Evolutionary conservation across 805 yeast genomes (phyloP).

Genomic region (Wickerhamiella hasegawae): DNA sequence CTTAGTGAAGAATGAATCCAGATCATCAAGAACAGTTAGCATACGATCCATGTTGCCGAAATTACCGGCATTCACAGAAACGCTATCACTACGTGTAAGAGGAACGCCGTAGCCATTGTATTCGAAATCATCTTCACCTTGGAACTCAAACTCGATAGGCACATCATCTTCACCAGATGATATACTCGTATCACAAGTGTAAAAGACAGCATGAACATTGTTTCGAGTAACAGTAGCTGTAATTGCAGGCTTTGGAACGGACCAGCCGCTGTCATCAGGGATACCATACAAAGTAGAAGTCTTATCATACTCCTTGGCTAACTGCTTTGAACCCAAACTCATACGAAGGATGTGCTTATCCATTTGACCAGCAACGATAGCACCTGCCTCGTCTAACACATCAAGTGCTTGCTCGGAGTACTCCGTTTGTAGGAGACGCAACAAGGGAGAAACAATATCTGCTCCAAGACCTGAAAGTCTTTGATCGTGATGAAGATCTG

Average conservation of each 20-base stretch:
- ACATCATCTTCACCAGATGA: conserved; percentile 17
- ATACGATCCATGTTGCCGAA: conserved; percentile 15
- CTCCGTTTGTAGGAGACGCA: conserved; percentile 66
- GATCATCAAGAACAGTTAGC: conserved; percentile 16
- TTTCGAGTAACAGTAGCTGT: conserved; percentile 79
- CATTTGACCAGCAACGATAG: conserved; percentile 77
- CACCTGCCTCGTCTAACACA: conserved; percentile 71
- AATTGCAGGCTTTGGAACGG: conserved; percentile 87
- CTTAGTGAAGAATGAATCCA: conserved; percentile 15
- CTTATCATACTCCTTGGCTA: conserved; percentile 66
- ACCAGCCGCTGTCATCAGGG: conserved; percentile 94
- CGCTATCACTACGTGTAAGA: conserved; percentile 4
- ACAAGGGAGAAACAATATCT: conserved; percentile 77
- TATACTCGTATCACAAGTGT: conserved; percentile 47
- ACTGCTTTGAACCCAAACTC: conserved; percentile 69
- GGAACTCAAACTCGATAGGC: conserved; percentile 18
- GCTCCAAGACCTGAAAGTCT: conserved; percentile 79
- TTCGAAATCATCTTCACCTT: conserved; percentile 23
- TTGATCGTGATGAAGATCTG: conserved; percentile 61
- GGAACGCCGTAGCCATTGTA: background rate
- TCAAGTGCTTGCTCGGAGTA: conserved; percentile 79
- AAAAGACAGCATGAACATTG: conserved; percentile 89
- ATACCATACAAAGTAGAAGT: conserved; percentile 86
- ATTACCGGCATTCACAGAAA: conserved; percentile 2
- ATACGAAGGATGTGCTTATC: conserved; percentile 86